Evolutionary conservation across 495 filamentous ascomycete genomes (phyloP), one percentile per base, ranked within the genome.

Genomic region (Aspergillus indologenus): DNA sequence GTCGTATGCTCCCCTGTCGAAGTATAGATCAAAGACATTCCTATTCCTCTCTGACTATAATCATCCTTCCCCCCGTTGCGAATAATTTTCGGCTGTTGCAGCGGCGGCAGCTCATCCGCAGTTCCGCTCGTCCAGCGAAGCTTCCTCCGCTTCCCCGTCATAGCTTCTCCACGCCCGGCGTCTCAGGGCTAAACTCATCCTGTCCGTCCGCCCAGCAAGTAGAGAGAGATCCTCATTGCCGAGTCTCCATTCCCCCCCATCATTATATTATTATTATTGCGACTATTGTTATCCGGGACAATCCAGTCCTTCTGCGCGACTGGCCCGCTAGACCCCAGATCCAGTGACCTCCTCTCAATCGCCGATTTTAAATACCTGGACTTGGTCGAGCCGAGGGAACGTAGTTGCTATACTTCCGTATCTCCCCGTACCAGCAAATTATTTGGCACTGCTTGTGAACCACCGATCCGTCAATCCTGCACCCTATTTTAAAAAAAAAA

Each of bases 71-170:
- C 9, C 26, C 26, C n/a, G n/a, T n/a, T n/a, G n/a, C n/a, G n/a
- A 29, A 3, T 40, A 19, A 29, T 42, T 54, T 23, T 60, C 58
- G 58, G 46, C 22, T 56, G 49, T 53, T 23, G 42, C 8, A 31
- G 51, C 57, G 29, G 50, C 65, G 26, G 61, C 62, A 49, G 56
- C 45, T 54, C 68, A 40, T 40, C 34, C 34, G 34, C 34, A 40
- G 34, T 73, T 78, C 75, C 75, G 75, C 68, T 78, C 73, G 75
- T 74, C 75, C 75, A 78, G 61, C 23, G n/a, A 52, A 31, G 64
- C 66, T 64, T 48, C 67, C 69, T 75, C 73, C 75, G 71, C 72
- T 72, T 67, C 73, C 69, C 73, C 75, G 75, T 75, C 68, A 67
- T 50, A 61, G 65, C 43, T 57, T 58, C 68, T 64, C 67, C 71